Evolutionary conservation across 768 basidiomycete genomes (phyloP).

Genomic region (Mycena albidolilacea): DNA sequence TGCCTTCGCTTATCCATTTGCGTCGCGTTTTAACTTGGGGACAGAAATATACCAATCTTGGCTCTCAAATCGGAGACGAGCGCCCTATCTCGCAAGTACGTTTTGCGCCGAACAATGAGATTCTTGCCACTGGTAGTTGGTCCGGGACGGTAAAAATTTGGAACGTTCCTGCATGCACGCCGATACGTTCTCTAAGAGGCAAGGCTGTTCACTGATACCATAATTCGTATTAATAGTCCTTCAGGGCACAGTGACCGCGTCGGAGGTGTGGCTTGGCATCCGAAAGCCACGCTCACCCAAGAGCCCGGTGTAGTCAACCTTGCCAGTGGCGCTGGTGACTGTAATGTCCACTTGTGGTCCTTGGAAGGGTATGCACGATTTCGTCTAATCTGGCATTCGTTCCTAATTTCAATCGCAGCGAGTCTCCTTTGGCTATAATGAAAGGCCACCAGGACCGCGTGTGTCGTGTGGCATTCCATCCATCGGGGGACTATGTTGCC

Average conservation of each 20-base stretch:
- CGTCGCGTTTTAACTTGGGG: not conserved
- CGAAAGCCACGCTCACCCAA: constrained; percentile 86
- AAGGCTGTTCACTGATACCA: constrained; percentile 26
- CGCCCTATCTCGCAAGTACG: constrained; percentile 94
- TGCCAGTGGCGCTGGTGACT: constrained; percentile 93
- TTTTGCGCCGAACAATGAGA: constrained; percentile 92
- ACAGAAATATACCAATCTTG: constrained; percentile 91
- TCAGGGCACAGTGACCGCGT: constrained; percentile 91
- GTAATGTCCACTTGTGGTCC: constrained; percentile 90
- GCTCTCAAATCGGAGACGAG: constrained; percentile 98
- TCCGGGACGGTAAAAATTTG: constrained; percentile 95
- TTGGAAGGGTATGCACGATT: constrained; percentile 72
- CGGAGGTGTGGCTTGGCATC: constrained; percentile 98
- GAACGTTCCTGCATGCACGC: constrained; percentile 94
- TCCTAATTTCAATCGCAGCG: constrained; percentile 60
- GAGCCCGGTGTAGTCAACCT: constrained; percentile 80
- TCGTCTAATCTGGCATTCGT: constrained; percentile 17
- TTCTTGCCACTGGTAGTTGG: constrained; percentile 96
- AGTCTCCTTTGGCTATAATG: constrained; percentile 87
- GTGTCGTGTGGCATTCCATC: constrained; percentile 96
- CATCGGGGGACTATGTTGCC: constrained; percentile 93
- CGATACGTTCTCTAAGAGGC: constrained; percentile 84
- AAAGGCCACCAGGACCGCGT: constrained; percentile 93
- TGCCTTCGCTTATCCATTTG: not conserved
- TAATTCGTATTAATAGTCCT: constrained; percentile 29